These are phyloP conservation scores for Candida krabiensis DNA, from an alignment of 805 yeast species.

Conservation along the genomic window DNA sequence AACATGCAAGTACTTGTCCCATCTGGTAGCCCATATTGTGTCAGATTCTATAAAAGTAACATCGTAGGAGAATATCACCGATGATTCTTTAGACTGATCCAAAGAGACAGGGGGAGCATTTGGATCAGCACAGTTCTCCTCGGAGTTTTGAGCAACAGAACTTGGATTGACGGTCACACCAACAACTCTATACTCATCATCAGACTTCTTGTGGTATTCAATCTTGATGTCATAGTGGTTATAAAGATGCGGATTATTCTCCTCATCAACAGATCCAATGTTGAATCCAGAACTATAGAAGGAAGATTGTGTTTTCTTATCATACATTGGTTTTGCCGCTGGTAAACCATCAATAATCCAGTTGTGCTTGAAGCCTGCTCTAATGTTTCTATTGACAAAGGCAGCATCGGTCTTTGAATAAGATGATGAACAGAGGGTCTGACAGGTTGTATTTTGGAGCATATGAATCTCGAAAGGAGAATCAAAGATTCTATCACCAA, in stretches of 20 bases:
- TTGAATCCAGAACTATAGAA: slow-evolving; percentile 83
- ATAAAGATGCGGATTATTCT: slow-evolving; percentile 54
- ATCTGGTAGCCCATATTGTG: slow-evolving; percentile 95
- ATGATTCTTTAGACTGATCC: slow-evolving; percentile 47
- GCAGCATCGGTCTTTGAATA: slow-evolving; percentile 67
- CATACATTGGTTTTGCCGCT: slow-evolving; percentile 66
- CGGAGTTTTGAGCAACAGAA: slow-evolving; percentile 40
- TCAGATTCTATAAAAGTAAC: slow-evolving; percentile 68
- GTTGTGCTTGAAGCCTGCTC: slow-evolving; percentile 82
- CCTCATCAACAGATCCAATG: slow-evolving; percentile 67
- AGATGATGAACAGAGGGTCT: slow-evolving; percentile 56
- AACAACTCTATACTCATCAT: slow-evolving; percentile 77
- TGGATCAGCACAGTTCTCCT: slow-evolving; percentile 21
- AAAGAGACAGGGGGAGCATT: slow-evolving; percentile 43
- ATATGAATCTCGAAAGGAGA: slow-evolving; percentile 84
- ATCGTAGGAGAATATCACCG: slow-evolving; percentile 81
- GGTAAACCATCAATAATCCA: slow-evolving; percentile 97
- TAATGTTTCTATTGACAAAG: slow-evolving; percentile 76
- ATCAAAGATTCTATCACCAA: slow-evolving; percentile 93
- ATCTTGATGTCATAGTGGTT: slow-evolving; percentile 80
- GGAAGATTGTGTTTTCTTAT: slow-evolving; percentile 54
- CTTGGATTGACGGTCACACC: slow-evolving; percentile 80
- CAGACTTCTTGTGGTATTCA: slow-evolving; percentile 78
- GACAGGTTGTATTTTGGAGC: slow-evolving; percentile 72
- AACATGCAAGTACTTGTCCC: slow-evolving; percentile 95